Evolutionary conservation across 129 eudicot species (phyloP), one percentile per base, ranked within the genome.

Genomic region (Kitagawia praeruptora): DNA sequence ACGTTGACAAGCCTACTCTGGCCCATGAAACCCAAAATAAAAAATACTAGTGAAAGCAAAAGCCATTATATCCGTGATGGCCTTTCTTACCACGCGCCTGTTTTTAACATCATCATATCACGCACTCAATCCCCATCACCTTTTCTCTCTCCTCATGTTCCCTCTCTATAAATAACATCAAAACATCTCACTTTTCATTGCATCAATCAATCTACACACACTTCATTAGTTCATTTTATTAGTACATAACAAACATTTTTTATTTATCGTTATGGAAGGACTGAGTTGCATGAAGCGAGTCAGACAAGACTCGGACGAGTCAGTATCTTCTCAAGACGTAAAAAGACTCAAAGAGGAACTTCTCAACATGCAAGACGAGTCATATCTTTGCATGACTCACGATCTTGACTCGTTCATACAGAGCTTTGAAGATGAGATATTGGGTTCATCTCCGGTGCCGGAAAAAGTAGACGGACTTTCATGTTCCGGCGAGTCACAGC

Each of bases 361-460:
- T 4, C 67, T 92, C 58, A 87, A 79, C 12, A 58, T 81, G 8
- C 80, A 83, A 15, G 93, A 61, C 69, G 97, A 92, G 47, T 83
- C 85, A 16, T 88, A 85, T 31, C 31, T 69, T 42, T 63, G 44
- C 6, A 70, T 75, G 48, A 74, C 86, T 80, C 85, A 84, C n/a
- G 98, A 91, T 58, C 87, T 93, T 8, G 96, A 86, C 84, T 88
- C 88, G 82, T 91, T 93, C 70, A 87, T 93, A 80, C 87, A 88
- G 78, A 91, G 91, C 70, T 93, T 93, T 40, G 87, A 90, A 69
- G 82, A 90, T 21, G 96, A 93, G 48, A 89, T 91, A 10, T 61
- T 79, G 48, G 77, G 81, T 87, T 76, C 40, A 76, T 76, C 73
- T 61, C 77, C 31, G 69, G 69, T 3, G 11, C 69, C 34, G 34